Base-by-base conservation (phyloP, 441 rosid genomes). In the Adansonia madagascariensis region DNA sequence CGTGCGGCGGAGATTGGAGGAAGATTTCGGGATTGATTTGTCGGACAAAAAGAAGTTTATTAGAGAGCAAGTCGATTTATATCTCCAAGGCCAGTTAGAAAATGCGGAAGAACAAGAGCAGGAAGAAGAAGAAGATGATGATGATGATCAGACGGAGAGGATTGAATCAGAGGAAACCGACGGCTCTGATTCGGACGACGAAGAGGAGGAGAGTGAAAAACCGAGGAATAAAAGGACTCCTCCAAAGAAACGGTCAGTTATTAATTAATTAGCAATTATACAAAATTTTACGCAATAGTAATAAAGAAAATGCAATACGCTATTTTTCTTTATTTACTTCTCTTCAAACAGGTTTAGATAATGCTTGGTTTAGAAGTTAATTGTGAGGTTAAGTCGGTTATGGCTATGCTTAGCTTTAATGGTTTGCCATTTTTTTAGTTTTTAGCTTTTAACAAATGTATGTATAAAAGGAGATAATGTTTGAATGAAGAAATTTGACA, bases 41-140 rank as follows among this genome's bases (percentile, higher is more conserved):
- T 83, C 89, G 55, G 89, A 85, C 63, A 83, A 73, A 78, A 89
- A 89, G 76, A 75, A 75, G 41, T 88, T 89, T 76, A 82, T 90
- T 41, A 78, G 93, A 73, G 91, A 86, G 55, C 93, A 88, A 71
- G 86, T 90, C 24, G 92, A 90, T 78, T 64, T 84, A 52, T 90
- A 82, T 79, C 84, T 90, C 20, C 88, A 87, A 78, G 75, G 77
- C 78, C 88, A 81, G 75, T 43, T 82, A 47, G 85, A 83, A 69
- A 73, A 79, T 53, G 84, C 72, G 8, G 84, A 79, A 20, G 56
- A 73, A 41, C 71, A 77, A 4, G 76, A 46, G 2, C 76, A 60
- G 15, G 77, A 73, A 2, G 78, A 64, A 67, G 73, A 73, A 46
- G 43, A 62, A 27, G 31, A 27, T 1, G 31, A 27, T 31, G 78